Percentiles rank a stretch among this genome's conserved stretches.
phyloP scores from a whole-genome alignment of 495 filamentous ascomycete species.

The Recurvomyces mirabilis region DNA sequence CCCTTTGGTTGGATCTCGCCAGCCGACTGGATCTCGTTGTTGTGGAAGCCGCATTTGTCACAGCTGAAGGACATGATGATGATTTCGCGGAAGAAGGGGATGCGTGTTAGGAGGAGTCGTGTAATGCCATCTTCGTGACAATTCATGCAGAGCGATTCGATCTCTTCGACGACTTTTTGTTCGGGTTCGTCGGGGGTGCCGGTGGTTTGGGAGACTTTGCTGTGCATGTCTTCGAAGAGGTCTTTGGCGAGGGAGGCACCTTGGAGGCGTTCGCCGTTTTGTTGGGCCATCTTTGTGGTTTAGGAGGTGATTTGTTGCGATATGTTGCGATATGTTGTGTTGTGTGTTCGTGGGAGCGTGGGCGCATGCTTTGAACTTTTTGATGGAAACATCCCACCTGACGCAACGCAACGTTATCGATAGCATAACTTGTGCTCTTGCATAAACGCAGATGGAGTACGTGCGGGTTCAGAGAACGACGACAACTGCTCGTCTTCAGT shows the following conservation, averaged over 20 bases:
- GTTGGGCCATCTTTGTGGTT: too few relatives aligned
- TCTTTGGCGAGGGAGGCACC: conserved; percentile 27
- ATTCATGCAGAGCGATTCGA: conserved; percentile 72
- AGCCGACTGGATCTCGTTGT: conserved; percentile 86
- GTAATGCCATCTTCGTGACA: conserved; percentile 81
- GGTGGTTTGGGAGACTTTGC: conserved; percentile 28
- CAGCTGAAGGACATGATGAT: conserved; percentile 95
- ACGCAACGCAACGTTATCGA: too few relatives aligned
- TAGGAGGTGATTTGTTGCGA: too few relatives aligned
- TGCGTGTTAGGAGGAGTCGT: conserved; percentile 72
- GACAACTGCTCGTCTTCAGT: too few relatives aligned
- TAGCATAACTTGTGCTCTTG: too few relatives aligned
- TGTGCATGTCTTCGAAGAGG: conserved; percentile 39
- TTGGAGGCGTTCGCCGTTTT: too few relatives aligned
- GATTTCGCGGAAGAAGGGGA: conserved; percentile 93
- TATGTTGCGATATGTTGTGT: too few relatives aligned
- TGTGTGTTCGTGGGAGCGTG: too few relatives aligned
- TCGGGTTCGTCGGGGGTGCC: conserved; percentile 30
- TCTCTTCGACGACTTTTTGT: conserved; percentile 53
- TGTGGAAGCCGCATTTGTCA: conserved; percentile 72
- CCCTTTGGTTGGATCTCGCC: conserved; percentile 84
- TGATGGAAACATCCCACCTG: too few relatives aligned
- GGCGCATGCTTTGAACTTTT: too few relatives aligned
- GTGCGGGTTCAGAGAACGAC: too few relatives aligned
- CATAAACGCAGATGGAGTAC: too few relatives aligned